phyloP scores from a whole-genome alignment of 2,329 filamentous ascomycete genomes.

The Myriangium duriaei region DNA sequence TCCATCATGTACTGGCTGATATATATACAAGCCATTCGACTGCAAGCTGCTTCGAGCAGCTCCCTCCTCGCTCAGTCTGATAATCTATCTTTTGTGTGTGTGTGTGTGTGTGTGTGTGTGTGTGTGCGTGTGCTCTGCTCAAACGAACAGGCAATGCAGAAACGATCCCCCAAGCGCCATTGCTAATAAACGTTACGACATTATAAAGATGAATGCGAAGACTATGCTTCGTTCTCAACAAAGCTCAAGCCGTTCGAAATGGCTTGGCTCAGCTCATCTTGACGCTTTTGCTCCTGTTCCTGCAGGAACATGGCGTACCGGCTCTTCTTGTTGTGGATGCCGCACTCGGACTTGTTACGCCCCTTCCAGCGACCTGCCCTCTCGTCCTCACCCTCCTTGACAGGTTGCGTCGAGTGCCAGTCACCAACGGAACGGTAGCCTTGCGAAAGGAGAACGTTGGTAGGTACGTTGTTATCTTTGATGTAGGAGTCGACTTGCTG shows the following conservation, averaged over 20 bases:
- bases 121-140: no score
- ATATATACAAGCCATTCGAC: no score
- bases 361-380: slow-evolving; percentile 95
- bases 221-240: no score
- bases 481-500: slow-evolving; percentile 80
- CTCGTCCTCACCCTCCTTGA: slow-evolving; percentile 87
- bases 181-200: no score
- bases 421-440: slow-evolving; percentile 99
- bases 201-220: no score
- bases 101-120: no score
- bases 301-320: slow-evolving; percentile 77
- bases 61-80: no score
- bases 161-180: no score
- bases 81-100: no score
- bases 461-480: slow-evolving; percentile 74
- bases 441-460: slow-evolving; percentile 78
- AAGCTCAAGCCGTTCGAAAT: slow-evolving; percentile 23
- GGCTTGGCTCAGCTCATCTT: slow-evolving; percentile 36
- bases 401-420: slow-evolving; percentile 91
- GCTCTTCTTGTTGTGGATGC: slow-evolving; percentile 95
- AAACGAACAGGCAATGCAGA: no score
- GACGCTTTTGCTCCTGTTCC: slow-evolving; percentile 59
- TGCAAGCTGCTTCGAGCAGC: no score
- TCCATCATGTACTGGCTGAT: no score
- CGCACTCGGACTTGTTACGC: slow-evolving; percentile 89